Evolutionary conservation across 176 grass and related monocot genomes (phyloP), one percentile per base, ranked within the genome.

Genomic region (Raddia guianensis): DNA sequence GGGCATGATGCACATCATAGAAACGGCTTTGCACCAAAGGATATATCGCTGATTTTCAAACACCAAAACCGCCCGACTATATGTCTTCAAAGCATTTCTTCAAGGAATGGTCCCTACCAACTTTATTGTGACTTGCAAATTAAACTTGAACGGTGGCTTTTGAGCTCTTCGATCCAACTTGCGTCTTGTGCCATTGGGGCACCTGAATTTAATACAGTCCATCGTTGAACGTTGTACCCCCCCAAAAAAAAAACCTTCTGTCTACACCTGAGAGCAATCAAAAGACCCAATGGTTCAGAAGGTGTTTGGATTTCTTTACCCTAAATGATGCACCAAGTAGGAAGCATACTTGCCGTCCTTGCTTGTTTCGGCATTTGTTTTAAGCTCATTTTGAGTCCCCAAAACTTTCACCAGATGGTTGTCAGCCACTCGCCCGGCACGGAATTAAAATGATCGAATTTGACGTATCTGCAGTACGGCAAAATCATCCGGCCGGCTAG

Each of bases 81-180:
- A 52, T 44, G 57, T 11, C 62, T 54, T 27, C 52, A 34, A 61
- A 86, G 73, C 49, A 78, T 53, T 63, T 70, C 51, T 74, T 46
- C 74, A 66, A 86, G 49, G 34, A 80, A 81, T 89, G 92, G 89
- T 84, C 83, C 89, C 86, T 63, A 37, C 21, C 37, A 75, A 72
- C 89, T 91, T 91, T 94, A 86, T 86, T 74, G 78, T 91, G 70
- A 82, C 86, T 13, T 86, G 88, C 65, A 83, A 86, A 72, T 70
- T 63, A 80, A 69, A 66, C 74, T 9, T 33, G 68, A 72, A 53
- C 6, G 83, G 9, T 63, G 62, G 72, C 2, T 93, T 91, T 89
- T 81, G 80, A 72, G 79, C 81, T 86, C 71, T 74, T 70, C 11
- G 20, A 86, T 71, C 82, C 83, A 86, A 89, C 86, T 77, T 86